These are phyloP conservation scores for Metschnikowia santaceciliae DNA, from an alignment of 805 yeast species.

Conservation along the genomic window DNA sequence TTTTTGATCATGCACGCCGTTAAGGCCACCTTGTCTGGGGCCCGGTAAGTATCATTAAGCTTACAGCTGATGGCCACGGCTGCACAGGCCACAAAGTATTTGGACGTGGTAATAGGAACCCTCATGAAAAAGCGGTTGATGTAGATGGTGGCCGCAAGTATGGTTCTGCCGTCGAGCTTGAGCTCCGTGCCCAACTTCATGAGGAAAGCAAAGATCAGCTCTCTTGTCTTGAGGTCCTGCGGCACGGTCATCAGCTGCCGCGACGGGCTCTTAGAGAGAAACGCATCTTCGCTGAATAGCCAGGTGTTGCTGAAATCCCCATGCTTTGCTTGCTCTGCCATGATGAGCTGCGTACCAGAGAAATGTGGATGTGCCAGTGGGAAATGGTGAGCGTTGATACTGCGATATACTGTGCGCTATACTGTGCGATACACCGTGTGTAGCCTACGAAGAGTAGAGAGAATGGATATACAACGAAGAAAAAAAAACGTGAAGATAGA, in stretches of 20 bases:
- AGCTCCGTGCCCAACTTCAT: conserved; percentile 33
- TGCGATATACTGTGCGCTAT: too few species aligned
- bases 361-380: not conserved
- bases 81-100: conserved; percentile 42
- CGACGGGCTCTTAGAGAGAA: conserved; percentile 30
- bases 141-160: conserved; percentile 41
- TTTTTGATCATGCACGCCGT: conserved; percentile 34
- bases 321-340: not conserved
- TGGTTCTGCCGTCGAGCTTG: conserved; percentile 39
- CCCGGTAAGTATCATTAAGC: conserved; percentile 39
- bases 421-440: too few species aligned
- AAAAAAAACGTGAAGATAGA: too few species aligned
- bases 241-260: conserved; percentile 30
- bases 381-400: too few species aligned
- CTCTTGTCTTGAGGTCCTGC: conserved; percentile 37
- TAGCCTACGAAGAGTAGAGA: too few species aligned
- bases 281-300: conserved; percentile 36
- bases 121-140: conserved; percentile 39
- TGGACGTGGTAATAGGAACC: conserved; percentile 39
- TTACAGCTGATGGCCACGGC: conserved; percentile 42
- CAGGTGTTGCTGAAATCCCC: conserved; percentile 24
- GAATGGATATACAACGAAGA: too few species aligned
- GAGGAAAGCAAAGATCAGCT: conserved; percentile 36
- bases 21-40: conserved; percentile 42
- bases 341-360: not conserved